Percentiles rank a stretch among this genome's conserved stretches.
Conservation (phyloP, 2,329 filamentous ascomycete genomes). For the Fusarium pininemorale region DNA sequence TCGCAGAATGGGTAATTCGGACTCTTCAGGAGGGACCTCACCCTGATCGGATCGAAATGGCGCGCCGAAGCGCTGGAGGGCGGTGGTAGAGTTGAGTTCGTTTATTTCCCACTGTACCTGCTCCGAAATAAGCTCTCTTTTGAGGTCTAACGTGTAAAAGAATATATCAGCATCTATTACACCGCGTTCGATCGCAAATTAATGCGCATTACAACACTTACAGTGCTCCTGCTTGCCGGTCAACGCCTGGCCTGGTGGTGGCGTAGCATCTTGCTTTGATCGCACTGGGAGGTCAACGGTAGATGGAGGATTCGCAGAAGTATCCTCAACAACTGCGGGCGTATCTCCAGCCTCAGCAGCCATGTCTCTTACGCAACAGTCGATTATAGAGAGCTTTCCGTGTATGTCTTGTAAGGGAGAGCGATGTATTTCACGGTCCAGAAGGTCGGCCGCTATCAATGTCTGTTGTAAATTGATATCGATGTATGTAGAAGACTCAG, state of each 20-base stretch:
- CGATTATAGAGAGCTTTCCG: conserved; percentile 9
- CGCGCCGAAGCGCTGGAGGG: conserved; percentile 92
- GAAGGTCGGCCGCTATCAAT: conserved; percentile 11
- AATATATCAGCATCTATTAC: conserved; percentile 21
- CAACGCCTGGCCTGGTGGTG: conserved; percentile 62
- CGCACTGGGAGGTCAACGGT: conserved; percentile 45
- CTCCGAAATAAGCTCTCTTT: conserved; percentile 90
- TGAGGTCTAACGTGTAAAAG: conserved; percentile 70
- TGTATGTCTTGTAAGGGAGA: not conserved
- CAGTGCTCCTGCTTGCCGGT: conserved; percentile 99
- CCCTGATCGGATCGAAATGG: conserved; percentile 93
- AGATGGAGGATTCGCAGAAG: conserved; percentile 22
- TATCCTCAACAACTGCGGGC: conserved; percentile 34
- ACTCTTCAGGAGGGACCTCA: conserved; percentile 92
- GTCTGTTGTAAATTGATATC: not conserved
- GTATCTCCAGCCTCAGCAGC: conserved; percentile 40
- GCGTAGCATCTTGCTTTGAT: conserved; percentile 42
- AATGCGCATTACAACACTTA: conserved; percentile 55
- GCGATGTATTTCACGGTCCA: not conserved
- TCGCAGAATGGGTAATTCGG: conserved; percentile 89
- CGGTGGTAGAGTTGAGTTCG: conserved; percentile 94
- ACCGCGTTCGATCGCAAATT: not conserved
- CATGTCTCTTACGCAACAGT: conserved; percentile 38
- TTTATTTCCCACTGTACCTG: conserved; percentile 91
- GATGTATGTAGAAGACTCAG: conserved; percentile 11